These are phyloP conservation scores for Apiospora sp. DNA, from an alignment of 2,329 filamentous ascomycete genomes.

Conservation along the genomic window DNA sequence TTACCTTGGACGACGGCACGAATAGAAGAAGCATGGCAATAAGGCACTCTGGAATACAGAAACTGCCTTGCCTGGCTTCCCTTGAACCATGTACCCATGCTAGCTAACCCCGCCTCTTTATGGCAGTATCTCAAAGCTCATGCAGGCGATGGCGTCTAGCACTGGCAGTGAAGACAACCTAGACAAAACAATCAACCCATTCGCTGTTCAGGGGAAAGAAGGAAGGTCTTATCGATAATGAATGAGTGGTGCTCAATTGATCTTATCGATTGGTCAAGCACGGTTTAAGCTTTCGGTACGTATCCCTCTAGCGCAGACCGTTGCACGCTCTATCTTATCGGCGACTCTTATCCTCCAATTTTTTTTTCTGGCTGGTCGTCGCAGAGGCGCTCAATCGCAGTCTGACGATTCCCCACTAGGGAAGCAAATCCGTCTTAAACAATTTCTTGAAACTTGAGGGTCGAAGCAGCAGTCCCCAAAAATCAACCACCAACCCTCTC, in stretches of 20 bases:
- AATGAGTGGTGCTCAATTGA: neutral
- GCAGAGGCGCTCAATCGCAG: constrained; percentile 11
- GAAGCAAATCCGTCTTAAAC: neutral
- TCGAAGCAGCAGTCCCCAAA: neutral
- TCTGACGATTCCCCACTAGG: constrained; percentile 16
- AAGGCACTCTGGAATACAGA: neutral
- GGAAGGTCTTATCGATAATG: neutral
- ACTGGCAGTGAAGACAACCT: neutral
- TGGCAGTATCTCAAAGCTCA: neutral
- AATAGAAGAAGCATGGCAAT: neutral
- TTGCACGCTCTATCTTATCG: neutral
- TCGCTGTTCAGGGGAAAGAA: neutral
- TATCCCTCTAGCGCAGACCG: neutral
- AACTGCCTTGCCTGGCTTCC: neutral
- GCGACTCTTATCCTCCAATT: constrained; percentile 20
- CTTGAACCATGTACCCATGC: neutral
- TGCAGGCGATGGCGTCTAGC: neutral
- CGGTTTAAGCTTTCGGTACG: neutral
- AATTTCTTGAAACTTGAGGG: neutral
- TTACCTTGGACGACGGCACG: neutral
- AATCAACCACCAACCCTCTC: neutral
- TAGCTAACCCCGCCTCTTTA: neutral
- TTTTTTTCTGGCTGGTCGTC: constrained; percentile 18
- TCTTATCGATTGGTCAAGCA: neutral
- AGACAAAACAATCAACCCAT: neutral